phyloP scores from a whole-genome alignment of 495 filamentous ascomycete species.

The Immersiella caudata region DNA sequence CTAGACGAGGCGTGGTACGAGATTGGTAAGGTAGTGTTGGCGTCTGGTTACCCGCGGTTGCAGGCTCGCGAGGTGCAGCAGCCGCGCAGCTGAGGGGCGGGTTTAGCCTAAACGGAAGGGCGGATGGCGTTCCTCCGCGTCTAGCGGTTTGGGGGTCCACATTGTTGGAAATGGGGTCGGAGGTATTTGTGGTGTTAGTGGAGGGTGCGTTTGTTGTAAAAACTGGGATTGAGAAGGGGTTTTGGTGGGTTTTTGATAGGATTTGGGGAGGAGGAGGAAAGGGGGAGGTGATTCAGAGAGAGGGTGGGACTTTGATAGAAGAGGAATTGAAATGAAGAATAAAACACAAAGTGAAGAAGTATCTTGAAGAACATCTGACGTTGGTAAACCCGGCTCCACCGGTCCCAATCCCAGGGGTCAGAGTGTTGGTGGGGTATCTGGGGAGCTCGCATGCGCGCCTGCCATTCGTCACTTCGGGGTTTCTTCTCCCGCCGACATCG shows the following conservation, averaged over 20 bases:
- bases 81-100: slow-evolving; percentile 12
- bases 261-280: too few relatives aligned
- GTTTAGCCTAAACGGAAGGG: slow-evolving; percentile 39
- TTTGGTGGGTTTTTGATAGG: too few relatives aligned
- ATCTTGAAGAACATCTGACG: neutral
- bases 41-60: neutral
- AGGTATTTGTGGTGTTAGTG: neutral
- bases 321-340: too few relatives aligned
- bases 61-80: slow-evolving; percentile 8
- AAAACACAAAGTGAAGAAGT: neutral
- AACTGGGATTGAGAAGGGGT: too few relatives aligned
- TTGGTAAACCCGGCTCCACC: neutral
- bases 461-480: slow-evolving; percentile 30
- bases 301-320: too few relatives aligned
- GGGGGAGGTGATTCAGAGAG: too few relatives aligned
- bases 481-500: slow-evolving; percentile 25
- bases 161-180: neutral
- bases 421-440: slow-evolving; percentile 11
- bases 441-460: slow-evolving; percentile 26
- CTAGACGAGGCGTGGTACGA: too few relatives aligned
- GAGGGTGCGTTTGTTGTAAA: too few relatives aligned
- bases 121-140: slow-evolving; percentile 40
- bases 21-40: neutral
- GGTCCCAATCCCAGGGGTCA: neutral
- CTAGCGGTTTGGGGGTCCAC: slow-evolving; percentile 22